phyloP scores from a whole-genome alignment of 2,329 filamentous ascomycete genomes.

The Teratosphaeria destructans region DNA sequence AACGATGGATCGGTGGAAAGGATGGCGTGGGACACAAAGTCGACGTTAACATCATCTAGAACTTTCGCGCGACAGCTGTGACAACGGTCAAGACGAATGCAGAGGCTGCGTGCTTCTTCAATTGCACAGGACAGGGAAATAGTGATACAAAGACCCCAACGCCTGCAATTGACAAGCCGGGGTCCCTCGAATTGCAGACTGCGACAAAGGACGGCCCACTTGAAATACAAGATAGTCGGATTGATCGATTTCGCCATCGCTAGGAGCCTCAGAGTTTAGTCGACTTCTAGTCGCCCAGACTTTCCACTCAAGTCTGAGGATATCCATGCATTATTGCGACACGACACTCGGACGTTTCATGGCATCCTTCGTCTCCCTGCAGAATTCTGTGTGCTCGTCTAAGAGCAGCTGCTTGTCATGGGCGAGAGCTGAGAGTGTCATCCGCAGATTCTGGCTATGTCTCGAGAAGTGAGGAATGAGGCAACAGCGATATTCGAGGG shows the following conservation, averaged over 20 bases:
- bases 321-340: background rate
- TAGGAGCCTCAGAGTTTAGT: background rate
- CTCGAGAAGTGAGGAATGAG: background rate
- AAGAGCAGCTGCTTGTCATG: background rate
- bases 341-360: background rate
- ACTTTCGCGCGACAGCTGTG: background rate
- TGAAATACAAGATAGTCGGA: background rate
- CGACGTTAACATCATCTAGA: slow-evolving; percentile 18
- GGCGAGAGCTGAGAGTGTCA: background rate
- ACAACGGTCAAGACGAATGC: background rate
- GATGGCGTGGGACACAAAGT: slow-evolving; percentile 33
- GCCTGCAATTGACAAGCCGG: background rate
- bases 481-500: background rate
- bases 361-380: background rate
- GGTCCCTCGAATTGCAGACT: background rate
- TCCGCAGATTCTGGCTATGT: background rate
- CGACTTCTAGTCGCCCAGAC: background rate
- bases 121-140: background rate
- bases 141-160: background rate
- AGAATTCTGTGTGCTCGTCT: background rate
- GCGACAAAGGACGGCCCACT: background rate
- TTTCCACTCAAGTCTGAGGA: background rate
- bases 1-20: slow-evolving; percentile 41
- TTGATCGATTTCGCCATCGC: background rate
- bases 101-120: background rate